Evolutionary conservation across 331 rosid genomes (phyloP).

Genomic region (Malus hybrid): DNA sequence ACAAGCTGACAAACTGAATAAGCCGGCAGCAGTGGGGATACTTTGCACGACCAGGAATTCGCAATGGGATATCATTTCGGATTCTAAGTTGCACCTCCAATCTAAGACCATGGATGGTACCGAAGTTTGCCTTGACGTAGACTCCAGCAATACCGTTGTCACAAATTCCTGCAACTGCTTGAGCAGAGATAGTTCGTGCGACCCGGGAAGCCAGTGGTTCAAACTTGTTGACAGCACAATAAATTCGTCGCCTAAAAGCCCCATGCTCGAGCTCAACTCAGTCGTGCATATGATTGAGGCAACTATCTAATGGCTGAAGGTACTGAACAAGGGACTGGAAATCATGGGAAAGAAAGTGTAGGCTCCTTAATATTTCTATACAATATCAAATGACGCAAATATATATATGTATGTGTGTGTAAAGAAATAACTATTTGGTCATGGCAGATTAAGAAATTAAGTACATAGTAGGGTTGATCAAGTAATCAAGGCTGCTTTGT

Average conservation of each 20-base stretch:
- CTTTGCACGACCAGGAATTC: slow-evolving; percentile 36
- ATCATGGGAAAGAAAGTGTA: background rate
- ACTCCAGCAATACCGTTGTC: slow-evolving; percentile 40
- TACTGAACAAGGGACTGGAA: background rate
- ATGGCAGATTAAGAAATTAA: background rate
- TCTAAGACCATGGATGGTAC: slow-evolving; percentile 34
- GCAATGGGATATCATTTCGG: slow-evolving; percentile 63
- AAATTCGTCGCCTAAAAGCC: slow-evolving; percentile 5
- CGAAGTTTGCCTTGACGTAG: slow-evolving; percentile 61
- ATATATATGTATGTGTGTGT: background rate
- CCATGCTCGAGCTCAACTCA: slow-evolving; percentile 1
- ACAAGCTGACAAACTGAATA: slow-evolving; percentile 37
- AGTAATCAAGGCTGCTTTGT: background rate
- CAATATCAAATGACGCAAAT: background rate
- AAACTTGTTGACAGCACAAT: slow-evolving; percentile 57
- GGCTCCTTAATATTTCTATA: background rate
- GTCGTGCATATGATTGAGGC: slow-evolving; percentile 12
- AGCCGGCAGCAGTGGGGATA: slow-evolving; percentile 41
- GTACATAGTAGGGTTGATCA: background rate
- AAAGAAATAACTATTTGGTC: background rate
- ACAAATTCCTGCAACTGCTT: slow-evolving; percentile 76
- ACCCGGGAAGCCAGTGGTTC: slow-evolving; percentile 89
- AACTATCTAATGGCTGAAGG: background rate
- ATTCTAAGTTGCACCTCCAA: slow-evolving; percentile 68
- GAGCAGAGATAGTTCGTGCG: slow-evolving; percentile 41